Evolutionary conservation across 768 basidiomycete species (phyloP).

Genomic region (Boletus barrowsii): DNA sequence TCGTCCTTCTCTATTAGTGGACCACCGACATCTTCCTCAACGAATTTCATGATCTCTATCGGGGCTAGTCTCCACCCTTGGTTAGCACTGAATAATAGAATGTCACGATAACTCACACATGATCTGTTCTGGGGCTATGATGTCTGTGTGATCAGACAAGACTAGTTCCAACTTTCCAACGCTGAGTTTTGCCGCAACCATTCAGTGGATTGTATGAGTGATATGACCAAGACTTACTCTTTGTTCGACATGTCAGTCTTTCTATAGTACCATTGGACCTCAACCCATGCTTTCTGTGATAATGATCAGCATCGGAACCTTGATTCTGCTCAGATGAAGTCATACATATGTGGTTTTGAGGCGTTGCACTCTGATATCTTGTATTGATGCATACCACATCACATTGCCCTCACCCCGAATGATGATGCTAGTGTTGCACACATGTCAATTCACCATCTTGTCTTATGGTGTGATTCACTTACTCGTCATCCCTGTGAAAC

Average conservation of each 20-base stretch:
- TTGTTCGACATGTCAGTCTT: neutral
- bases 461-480: too few relatives aligned
- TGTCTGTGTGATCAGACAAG: neutral
- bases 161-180: neutral
- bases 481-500: too few relatives aligned
- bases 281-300: neutral
- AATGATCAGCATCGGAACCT: neutral
- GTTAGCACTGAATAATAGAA: too few relatives aligned
- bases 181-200: too few relatives aligned
- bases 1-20: too few relatives aligned
- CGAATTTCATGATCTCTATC: neutral
- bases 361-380: neutral
- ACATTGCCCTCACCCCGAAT: neutral
- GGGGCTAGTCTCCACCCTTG: neutral
- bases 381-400: neutral
- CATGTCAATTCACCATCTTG: neutral
- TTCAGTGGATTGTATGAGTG: too few relatives aligned
- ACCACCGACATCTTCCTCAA: too few relatives aligned
- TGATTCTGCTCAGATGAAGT: too few relatives aligned
- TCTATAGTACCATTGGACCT: neutral
- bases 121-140: neutral
- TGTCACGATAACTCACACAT: neutral
- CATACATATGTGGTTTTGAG: neutral
- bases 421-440: neutral
- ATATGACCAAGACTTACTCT: neutral